Base-by-base conservation (phyloP, 148 eudicot genomes). In the Limonium bicolor region DNA sequence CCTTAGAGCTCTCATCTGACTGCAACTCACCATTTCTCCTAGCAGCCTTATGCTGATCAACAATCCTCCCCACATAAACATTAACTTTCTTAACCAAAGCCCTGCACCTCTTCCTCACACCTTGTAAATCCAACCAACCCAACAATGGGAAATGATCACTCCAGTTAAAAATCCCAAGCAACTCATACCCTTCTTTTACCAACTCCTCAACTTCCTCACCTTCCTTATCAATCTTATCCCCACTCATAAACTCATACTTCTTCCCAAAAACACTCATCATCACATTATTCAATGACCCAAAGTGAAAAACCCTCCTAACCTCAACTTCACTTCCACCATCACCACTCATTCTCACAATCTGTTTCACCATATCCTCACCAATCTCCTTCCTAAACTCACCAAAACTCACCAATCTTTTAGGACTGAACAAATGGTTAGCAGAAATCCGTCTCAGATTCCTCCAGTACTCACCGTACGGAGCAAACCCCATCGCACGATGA, bases 401-500 rank as follows among this genome's bases (percentile, higher is more conserved):
- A 10, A 72, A 80, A 2, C 14, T 15, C 0, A 68, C 49, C 0
- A 84, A 41, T 2, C 88, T 24, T 13, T 35, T 64, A 1, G 93
- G 95, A 26, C 76, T 61, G 36, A 90, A 90, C 32, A 90, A 29
- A 33, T 84, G 73, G 17, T 84, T 68, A 0, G 87, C 71, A 0
- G 95, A 84, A 0, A 90, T 70, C 2, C 87, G 48, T 30, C 97
- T 64, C 25, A 90, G 11, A 14, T 67, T 71, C 53, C 95, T 58
- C 95, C 97, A 90, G 46, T 90, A 84, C 13, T 75, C 95, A 0
- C 97, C 93, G 11, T 69, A 90, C 0, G 93, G 87, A 2, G 97
- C 93, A 21, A 90, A 90, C 5, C 97, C 97, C 95, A 90, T 90
- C 0, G 97, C 95, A 0, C 95, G 54, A 48, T 80, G 73, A 20